A percentile compares a stretch with the other conserved stretches of the same genome.
Evolutionary conservation across 106 monocot genomes (phyloP).

Genomic region (Dioscorea dumetorum): DNA sequence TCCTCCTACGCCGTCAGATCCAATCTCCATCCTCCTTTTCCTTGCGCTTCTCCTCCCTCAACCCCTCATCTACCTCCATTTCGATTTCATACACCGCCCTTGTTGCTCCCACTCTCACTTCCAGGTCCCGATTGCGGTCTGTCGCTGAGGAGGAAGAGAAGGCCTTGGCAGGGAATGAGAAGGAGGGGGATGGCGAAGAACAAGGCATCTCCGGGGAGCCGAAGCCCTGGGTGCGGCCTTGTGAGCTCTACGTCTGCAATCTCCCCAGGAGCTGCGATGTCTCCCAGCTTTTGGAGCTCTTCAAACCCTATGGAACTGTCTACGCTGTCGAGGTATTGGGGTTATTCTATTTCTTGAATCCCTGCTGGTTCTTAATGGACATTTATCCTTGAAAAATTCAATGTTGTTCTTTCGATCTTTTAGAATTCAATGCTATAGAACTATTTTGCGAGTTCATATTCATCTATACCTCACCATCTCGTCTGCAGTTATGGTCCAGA

Average conservation of each 20-base stretch:
- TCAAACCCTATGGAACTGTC: conserved; percentile 55
- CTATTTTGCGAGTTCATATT: no score
- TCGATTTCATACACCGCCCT: not conserved
- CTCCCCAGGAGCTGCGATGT: conserved; percentile 68
- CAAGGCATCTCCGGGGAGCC: conserved; percentile 3
- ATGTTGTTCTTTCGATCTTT: not conserved
- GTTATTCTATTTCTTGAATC: not conserved
- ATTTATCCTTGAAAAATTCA: not conserved
- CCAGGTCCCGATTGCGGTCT: not conserved
- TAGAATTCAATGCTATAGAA: not conserved
- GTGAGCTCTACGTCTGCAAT: conserved; percentile 82
- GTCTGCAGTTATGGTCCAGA: no score
- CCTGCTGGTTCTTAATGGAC: not conserved
- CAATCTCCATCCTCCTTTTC: no score
- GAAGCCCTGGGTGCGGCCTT: conserved; percentile 27
- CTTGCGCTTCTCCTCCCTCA: not conserved
- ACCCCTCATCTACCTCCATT: not conserved
- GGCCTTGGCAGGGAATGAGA: conserved; percentile 10
- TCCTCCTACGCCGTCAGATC: no score
- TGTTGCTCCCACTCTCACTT: not conserved
- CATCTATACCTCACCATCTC: no score
- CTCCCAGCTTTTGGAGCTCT: conserved; percentile 54
- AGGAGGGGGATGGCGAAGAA: not conserved
- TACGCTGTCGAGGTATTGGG: conserved; percentile 61
- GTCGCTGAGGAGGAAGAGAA: conserved; percentile 10